Evolutionary conservation across 2,329 filamentous ascomycete genomes (phyloP).

Genomic region (Ophiobolus disseminans): DNA sequence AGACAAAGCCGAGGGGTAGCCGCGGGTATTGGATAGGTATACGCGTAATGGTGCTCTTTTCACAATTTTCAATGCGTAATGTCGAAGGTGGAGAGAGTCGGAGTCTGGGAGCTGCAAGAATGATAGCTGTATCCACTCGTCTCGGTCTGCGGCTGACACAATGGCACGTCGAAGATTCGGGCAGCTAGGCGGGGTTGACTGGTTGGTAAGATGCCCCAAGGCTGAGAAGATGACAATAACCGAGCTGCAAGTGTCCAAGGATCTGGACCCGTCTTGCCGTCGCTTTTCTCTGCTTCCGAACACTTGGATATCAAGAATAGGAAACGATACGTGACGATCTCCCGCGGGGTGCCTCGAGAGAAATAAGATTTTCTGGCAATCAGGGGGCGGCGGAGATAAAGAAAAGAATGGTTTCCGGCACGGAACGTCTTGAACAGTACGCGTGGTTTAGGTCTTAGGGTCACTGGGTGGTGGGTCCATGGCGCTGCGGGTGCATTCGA

Average conservation of each 20-base stretch:
- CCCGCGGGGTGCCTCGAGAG: background rate
- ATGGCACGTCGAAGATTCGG: constrained; percentile 9
- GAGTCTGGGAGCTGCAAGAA: background rate
- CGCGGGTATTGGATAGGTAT: constrained; percentile 12
- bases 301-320: background rate
- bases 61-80: background rate
- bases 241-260: constrained; percentile 4
- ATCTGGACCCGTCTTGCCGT: background rate
- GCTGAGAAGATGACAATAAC: constrained; percentile 13
- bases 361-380: constrained; percentile 3
- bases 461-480: constrained; percentile 11
- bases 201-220: constrained; percentile 17
- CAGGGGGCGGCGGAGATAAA: constrained; percentile 13
- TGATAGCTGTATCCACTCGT: background rate
- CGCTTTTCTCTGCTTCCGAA: background rate
- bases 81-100: constrained; percentile 18
- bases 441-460: background rate
- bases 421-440: constrained; percentile 2
- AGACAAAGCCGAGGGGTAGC: constrained; percentile 23
- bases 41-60: background rate
- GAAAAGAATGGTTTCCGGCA: constrained; percentile 1
- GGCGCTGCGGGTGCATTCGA: constrained; percentile 7
- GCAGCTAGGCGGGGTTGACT: constrained; percentile 22
- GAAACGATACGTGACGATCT: constrained; percentile 5
- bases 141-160: constrained; percentile 20